phyloP scores from a whole-genome alignment of 2,329 filamentous ascomycete genomes.

The Trichoderma sp. region DNA sequence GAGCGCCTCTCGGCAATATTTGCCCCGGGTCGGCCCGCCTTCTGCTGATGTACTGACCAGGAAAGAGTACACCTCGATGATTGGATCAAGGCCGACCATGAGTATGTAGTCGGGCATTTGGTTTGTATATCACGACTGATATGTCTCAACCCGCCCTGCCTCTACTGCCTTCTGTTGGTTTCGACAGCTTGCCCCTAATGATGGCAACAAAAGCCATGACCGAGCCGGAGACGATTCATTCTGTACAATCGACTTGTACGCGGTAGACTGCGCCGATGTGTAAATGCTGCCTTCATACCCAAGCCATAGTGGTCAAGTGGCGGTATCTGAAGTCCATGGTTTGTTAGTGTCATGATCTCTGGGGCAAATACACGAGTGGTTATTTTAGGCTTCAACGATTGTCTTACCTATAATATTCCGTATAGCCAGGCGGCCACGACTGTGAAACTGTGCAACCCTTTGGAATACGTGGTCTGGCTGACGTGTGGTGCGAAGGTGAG shows the following conservation, averaged over 20 bases:
- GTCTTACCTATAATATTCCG: constrained; percentile 25
- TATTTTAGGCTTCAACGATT: constrained; percentile 24
- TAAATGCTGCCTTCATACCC: not conserved
- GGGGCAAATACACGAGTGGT: constrained; percentile 5
- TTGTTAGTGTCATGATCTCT: not conserved
- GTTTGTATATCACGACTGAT: too few species aligned
- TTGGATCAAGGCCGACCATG: not conserved
- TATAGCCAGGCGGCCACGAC: not conserved
- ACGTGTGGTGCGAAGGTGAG: constrained; percentile 5
- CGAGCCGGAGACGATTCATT: not conserved
- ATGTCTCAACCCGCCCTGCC: not conserved
- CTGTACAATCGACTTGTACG: not conserved
- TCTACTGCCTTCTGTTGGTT: not conserved
- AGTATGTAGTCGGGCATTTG: not conserved
- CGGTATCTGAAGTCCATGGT: not conserved
- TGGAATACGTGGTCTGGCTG: constrained; percentile 10
- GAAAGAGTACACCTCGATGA: not conserved
- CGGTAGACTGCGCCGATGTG: constrained; percentile 4
- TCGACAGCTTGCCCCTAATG: not conserved
- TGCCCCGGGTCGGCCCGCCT: not conserved
- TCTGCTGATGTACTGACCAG: not conserved
- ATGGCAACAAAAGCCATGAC: not conserved
- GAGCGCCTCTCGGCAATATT: not conserved
- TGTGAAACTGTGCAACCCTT: constrained; percentile 24
- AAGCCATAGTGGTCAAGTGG: not conserved